A percentile compares a stretch with the other conserved stretches of the same genome.
phyloP scores from a whole-genome alignment of 164 flowering plant species.

The Chimonanthus praecox region DNA sequence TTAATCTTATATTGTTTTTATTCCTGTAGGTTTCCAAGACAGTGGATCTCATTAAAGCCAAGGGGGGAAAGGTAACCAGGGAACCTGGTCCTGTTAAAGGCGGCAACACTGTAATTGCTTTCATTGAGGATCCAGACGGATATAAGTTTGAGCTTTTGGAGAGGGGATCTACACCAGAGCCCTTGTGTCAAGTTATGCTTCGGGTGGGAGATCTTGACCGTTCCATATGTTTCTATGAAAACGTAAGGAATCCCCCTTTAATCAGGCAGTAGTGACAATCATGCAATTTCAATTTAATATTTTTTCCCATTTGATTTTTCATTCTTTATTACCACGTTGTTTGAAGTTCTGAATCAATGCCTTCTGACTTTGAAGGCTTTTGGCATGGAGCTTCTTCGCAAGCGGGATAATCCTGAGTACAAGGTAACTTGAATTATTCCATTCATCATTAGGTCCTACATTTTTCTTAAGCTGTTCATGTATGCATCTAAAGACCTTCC shows the following conservation, averaged over 20 bases:
- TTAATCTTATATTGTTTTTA: background rate
- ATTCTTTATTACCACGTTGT: background rate
- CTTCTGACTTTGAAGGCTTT: constrained; percentile 50
- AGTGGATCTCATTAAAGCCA: constrained; percentile 89
- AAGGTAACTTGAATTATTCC: constrained; percentile 43
- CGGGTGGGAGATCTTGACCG: constrained; percentile 98
- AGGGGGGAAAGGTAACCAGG: constrained; percentile 94
- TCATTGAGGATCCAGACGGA: constrained; percentile 97
- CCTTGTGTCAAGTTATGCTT: constrained; percentile 98
- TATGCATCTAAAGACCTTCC: background rate
- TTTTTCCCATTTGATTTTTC: background rate
- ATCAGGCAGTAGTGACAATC: no score
- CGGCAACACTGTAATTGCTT: constrained; percentile 92
- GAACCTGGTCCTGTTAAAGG: constrained; percentile 99
- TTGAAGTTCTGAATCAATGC: background rate
- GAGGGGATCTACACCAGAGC: constrained; percentile 96
- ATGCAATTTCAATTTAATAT: no score
- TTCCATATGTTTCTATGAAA: constrained; percentile 77
- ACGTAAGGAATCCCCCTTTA: constrained; percentile 38
- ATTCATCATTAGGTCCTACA: background rate
- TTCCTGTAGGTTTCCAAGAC: constrained; percentile 64
- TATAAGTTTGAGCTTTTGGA: constrained; percentile 96
- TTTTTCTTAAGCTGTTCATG: background rate
- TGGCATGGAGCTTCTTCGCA: constrained; percentile 98
- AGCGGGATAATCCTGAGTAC: constrained; percentile 85